Conservation (phyloP, 2,329 filamentous ascomycete genomes). For the Epichloe festucae region DNA sequence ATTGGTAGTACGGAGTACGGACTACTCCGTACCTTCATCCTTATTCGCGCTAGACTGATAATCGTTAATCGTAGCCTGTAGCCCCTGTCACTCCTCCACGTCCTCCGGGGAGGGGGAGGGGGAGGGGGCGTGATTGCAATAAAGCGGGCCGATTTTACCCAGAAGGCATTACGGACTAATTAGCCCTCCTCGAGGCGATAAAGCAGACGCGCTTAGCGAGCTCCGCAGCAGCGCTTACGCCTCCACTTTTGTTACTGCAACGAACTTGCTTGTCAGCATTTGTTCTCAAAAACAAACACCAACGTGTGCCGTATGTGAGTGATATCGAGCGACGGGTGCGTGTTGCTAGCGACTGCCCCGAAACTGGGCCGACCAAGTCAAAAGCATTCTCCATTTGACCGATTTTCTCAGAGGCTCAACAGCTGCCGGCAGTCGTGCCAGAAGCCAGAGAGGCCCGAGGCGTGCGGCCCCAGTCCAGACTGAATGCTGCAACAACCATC, state of each 20-base stretch:
- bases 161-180: background rate
- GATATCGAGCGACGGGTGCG: background rate
- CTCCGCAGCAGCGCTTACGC: background rate
- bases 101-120: background rate
- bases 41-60: too few relatives aligned
- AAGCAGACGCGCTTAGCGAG: conserved; percentile 4
- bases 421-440: background rate
- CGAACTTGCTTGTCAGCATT: background rate
- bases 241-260: background rate
- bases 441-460: background rate
- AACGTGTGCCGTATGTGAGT: background rate
- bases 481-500: background rate
- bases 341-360: background rate
- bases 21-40: too few relatives aligned
- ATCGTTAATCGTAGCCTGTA: too few relatives aligned
- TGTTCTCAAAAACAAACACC: background rate
- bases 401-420: background rate
- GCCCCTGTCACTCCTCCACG: too few relatives aligned
- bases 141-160: background rate
- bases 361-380: background rate
- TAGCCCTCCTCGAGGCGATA: background rate
- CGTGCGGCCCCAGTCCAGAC: background rate
- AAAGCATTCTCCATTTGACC: background rate
- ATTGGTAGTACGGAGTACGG: too few relatives aligned
- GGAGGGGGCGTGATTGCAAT: background rate